phyloP scores from a whole-genome alignment of 805 yeast genomes.

The Brettanomyces custersianus region DNA sequence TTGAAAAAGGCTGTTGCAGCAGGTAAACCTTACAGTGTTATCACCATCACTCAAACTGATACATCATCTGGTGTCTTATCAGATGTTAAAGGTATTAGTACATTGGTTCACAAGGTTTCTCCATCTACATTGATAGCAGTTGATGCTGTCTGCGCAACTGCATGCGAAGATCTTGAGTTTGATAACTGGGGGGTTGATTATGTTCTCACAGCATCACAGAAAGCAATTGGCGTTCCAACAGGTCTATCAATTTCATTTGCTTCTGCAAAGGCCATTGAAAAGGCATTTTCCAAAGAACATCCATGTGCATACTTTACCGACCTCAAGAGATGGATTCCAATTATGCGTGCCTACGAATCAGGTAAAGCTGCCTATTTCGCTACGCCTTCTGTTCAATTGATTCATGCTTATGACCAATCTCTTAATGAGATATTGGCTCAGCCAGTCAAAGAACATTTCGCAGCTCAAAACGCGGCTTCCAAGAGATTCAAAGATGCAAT shows the following conservation, averaged over 20 bases:
- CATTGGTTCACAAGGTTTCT: constrained; percentile 48
- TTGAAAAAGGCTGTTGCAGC: constrained; percentile 32
- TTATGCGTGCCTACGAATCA: constrained; percentile 77
- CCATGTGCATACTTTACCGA: constrained; percentile 58
- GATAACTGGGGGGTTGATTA: constrained; percentile 87
- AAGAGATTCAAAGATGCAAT: constrained; percentile 53
- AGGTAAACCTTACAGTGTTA: constrained; percentile 39
- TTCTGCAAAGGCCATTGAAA: constrained; percentile 63
- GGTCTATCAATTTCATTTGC: constrained; percentile 77
- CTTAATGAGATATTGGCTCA: constrained; percentile 53
- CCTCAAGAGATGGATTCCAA: constrained; percentile 78
- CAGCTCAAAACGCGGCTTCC: constrained; percentile 54
- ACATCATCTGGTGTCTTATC: constrained; percentile 91
- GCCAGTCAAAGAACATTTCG: constrained; percentile 51
- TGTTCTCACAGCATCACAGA: constrained; percentile 87
- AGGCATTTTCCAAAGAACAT: constrained; percentile 40
- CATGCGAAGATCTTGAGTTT: constrained; percentile 77
- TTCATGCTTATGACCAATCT: constrained; percentile 73
- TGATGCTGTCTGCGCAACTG: constrained; percentile 94
- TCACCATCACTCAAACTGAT: constrained; percentile 92
- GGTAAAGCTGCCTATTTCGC: constrained; percentile 82
- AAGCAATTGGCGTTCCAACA: constrained; percentile 91
- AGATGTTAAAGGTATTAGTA: constrained; percentile 56
- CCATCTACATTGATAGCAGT: constrained; percentile 82
- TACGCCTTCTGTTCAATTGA: constrained; percentile 89